Base-by-base conservation (phyloP, 2,329 filamentous ascomycete genomes). In the Fusarium fujikuroi region DNA sequence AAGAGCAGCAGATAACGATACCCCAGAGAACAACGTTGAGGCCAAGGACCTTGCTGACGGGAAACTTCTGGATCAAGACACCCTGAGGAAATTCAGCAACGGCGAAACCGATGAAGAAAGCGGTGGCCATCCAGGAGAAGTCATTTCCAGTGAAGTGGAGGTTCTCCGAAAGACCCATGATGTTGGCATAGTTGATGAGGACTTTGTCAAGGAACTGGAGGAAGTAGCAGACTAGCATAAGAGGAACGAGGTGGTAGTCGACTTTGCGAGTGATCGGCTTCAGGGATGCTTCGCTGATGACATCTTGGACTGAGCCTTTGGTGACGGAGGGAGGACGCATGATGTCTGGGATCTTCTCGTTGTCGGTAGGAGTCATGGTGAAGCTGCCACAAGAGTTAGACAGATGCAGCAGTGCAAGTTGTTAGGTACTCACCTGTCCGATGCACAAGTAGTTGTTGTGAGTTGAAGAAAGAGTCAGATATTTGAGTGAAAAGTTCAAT, bases 11-110 rank as follows among this genome's bases (percentile, higher is more conserved):
- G 8, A 65, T 65, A 7, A 65, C 62, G 3, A 39, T 43, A 9
- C 62, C 62, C 62, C 62, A 65, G 12, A 65, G 62, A 21, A 65
- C 34, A 28, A 65, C 62, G 28, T 65, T 65, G 3, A 65, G 61
- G 0, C 62, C 62, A 4, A 65, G 46, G 2, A 65, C 59, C 5
- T 65, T 65, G 5, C 44, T 65, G 18, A 63, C 59, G 0, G 62
- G 59, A 1, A 65, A 65, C 12, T 54, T 65, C 19, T 65, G 62
- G 2, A 65, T 65, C 34, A 65, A 14, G 7, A 56, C 59, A 10
- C 62, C 62, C 10, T 65, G 62, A 1, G 62, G 62, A 9, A 65
- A 65, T 14, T 65, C 62, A 12, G 62, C 59, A 4, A 65, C 59
- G 0, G 62, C 62, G 1, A 65, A 65, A 9, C 62, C 62, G 10